A percentile compares a stretch with the other conserved stretches of the same genome.
Conservation (phyloP, 148 eudicot genomes). For the Rhododendron ovatum region DNA sequence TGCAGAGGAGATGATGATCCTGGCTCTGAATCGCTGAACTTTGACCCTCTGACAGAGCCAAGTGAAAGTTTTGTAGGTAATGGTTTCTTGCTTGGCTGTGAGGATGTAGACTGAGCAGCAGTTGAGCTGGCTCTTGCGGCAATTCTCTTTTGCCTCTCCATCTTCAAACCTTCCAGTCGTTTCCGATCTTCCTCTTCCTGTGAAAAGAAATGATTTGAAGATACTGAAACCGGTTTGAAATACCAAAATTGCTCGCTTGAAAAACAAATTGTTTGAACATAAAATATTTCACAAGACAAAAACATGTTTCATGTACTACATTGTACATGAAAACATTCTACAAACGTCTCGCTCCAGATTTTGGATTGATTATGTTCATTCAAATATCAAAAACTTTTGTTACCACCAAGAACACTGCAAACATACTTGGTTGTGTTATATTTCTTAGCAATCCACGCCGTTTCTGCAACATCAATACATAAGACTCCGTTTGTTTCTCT, state of each 20-base stretch:
- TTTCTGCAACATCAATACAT: background rate
- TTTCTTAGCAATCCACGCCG: background rate
- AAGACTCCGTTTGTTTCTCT: background rate
- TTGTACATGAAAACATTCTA: background rate
- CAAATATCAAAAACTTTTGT: background rate
- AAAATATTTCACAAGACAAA: background rate
- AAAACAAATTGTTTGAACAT: background rate
- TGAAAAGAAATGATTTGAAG: conserved; percentile 11
- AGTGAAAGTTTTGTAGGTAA: conserved; percentile 61
- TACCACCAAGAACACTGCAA: background rate
- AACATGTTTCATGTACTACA: background rate
- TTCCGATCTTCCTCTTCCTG: conserved; percentile 86
- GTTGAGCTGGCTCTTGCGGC: conserved; percentile 62
- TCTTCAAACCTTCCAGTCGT: conserved; percentile 74
- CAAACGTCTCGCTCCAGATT: background rate
- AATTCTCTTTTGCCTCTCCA: conserved; percentile 92
- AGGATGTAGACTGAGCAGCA: conserved; percentile 40
- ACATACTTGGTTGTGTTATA: background rate
- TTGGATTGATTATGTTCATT: background rate
- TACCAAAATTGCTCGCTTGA: background rate
- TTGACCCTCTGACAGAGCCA: conserved; percentile 62
- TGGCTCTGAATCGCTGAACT: conserved; percentile 86
- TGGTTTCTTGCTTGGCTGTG: conserved; percentile 49
- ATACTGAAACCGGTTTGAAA: background rate
- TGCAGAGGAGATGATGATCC: conserved; percentile 92